phyloP scores from a whole-genome alignment of 2,329 filamentous ascomycete species.

The Fusarium continuum region DNA sequence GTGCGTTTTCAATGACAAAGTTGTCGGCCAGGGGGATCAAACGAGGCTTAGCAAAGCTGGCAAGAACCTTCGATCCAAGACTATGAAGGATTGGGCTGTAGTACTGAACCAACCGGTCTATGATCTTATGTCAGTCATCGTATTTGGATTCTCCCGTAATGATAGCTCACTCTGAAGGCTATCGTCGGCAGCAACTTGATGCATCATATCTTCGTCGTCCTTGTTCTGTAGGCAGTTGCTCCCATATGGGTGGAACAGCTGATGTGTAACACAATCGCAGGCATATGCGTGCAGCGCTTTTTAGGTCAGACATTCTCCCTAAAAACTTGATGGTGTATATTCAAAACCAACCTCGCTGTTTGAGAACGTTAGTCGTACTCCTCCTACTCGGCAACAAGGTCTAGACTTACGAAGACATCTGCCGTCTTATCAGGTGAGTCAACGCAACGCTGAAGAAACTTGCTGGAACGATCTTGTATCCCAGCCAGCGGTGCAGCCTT shows the following conservation, averaged over 20 bases:
- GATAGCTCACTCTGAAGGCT: constrained; percentile 68
- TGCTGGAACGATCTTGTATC: constrained; percentile 64
- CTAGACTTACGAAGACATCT: constrained; percentile 67
- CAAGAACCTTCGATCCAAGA: constrained; percentile 56
- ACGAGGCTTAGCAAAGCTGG: constrained; percentile 62
- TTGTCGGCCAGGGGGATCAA: constrained; percentile 66
- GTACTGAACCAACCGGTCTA: constrained; percentile 67
- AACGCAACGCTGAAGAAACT: constrained; percentile 64
- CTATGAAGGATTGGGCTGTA: constrained; percentile 64
- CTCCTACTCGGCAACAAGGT: no score
- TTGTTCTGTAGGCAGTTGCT: constrained; percentile 65
- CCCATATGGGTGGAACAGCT: constrained; percentile 74
- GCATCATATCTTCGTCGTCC: constrained; percentile 72
- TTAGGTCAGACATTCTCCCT: constrained; percentile 25
- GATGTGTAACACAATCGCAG: constrained; percentile 74
- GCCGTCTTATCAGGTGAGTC: constrained; percentile 56
- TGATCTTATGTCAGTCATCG: constrained; percentile 12
- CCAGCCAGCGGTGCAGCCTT: constrained; percentile 63
- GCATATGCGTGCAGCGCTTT: constrained; percentile 70
- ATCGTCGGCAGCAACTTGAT: constrained; percentile 72
- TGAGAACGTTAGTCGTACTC: constrained; percentile 12
- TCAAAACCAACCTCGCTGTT: constrained; percentile 45
- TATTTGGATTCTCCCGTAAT: not conserved
- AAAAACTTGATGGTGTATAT: not conserved
- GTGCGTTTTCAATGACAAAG: constrained; percentile 64